Percentiles rank a stretch among this genome's conserved stretches.
Conservation (phyloP, 306 rosid species). For the Dryas drummondii region DNA sequence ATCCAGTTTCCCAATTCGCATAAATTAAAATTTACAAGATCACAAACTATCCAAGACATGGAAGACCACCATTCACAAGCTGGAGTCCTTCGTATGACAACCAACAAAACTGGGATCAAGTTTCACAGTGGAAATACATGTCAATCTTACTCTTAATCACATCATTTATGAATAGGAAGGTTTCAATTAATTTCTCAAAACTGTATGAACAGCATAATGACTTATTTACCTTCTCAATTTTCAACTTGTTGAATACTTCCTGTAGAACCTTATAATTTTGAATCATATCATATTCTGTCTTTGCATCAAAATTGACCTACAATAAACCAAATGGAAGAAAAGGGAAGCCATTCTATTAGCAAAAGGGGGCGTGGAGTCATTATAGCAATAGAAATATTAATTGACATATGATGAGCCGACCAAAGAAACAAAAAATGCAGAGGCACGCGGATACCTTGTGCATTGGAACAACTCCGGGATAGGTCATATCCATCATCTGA, state of each 20-base stretch:
- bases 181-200: not conserved
- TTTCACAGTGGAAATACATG: slow-evolving; percentile 3
- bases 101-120: slow-evolving; percentile 15
- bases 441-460: slow-evolving; percentile 60
- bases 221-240: slow-evolving; percentile 68
- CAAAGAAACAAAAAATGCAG: slow-evolving; percentile 6
- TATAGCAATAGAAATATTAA: not conserved
- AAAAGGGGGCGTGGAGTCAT: slow-evolving; percentile 13
- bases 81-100: not conserved
- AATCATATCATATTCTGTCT: slow-evolving; percentile 92
- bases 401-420: not conserved
- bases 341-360: slow-evolving; percentile 5
- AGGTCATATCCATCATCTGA: slow-evolving; percentile 87
- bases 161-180: not conserved
- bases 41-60: not conserved
- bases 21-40: not conserved
- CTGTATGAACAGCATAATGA: not conserved
- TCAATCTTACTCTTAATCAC: slow-evolving; percentile 11
- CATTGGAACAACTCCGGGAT: slow-evolving; percentile 94
- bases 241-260: slow-evolving; percentile 85
- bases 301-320: slow-evolving; percentile 90
- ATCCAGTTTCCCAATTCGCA: not conserved
- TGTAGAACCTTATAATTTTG: slow-evolving; percentile 93
- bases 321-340: slow-evolving; percentile 20
- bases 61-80: slow-evolving; percentile 7